phyloP scores from a whole-genome alignment of 2,329 filamentous ascomycete species.

The Penicillium sp. region DNA sequence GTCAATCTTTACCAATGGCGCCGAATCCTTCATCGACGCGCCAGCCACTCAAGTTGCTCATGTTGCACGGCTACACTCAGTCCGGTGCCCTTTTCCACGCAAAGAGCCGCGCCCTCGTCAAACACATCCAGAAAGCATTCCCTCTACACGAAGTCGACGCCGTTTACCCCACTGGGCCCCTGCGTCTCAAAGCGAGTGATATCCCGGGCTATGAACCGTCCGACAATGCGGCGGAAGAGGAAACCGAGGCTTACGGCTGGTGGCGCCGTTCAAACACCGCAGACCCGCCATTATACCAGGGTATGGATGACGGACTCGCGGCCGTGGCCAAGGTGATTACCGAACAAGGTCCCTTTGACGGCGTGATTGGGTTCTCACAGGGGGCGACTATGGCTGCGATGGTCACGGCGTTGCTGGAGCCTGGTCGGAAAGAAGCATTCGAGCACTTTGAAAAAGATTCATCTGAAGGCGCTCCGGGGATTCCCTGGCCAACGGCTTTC shows the following conservation, averaged over 20 bases:
- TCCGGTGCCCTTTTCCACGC: slow-evolving; percentile 79
- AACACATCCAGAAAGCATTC: slow-evolving; percentile 73
- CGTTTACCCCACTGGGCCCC: slow-evolving; percentile 68
- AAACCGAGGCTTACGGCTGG: slow-evolving; percentile 76
- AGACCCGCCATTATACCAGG: slow-evolving; percentile 62
- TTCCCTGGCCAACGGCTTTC: slow-evolving; percentile 54
- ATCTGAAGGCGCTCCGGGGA: slow-evolving; percentile 30
- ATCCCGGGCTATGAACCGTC: slow-evolving; percentile 65
- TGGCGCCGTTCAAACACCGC: slow-evolving; percentile 66
- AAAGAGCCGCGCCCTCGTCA: slow-evolving; percentile 85
- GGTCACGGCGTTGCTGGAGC: slow-evolving; percentile 69
- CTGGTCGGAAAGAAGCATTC: slow-evolving; percentile 48
- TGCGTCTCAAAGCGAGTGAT: slow-evolving; percentile 61
- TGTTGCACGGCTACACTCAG: slow-evolving; percentile 89
- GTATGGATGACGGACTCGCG: slow-evolving; percentile 66
- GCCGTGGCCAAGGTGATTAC: slow-evolving; percentile 61
- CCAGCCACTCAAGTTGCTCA: slow-evolving; percentile 62
- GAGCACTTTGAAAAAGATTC: slow-evolving; percentile 33
- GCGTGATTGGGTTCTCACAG: slow-evolving; percentile 79
- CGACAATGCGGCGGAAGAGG: slow-evolving; percentile 45
- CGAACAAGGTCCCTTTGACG: slow-evolving; percentile 68
- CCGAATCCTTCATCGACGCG: slow-evolving; percentile 14
- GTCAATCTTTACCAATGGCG: slow-evolving; percentile 16
- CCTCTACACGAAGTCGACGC: slow-evolving; percentile 59
- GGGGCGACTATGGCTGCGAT: slow-evolving; percentile 71